A percentile compares a stretch with the other conserved stretches of the same genome.
Conservation (phyloP, 2,329 filamentous ascomycete species). For the Scolecobasidium constrictum region DNA sequence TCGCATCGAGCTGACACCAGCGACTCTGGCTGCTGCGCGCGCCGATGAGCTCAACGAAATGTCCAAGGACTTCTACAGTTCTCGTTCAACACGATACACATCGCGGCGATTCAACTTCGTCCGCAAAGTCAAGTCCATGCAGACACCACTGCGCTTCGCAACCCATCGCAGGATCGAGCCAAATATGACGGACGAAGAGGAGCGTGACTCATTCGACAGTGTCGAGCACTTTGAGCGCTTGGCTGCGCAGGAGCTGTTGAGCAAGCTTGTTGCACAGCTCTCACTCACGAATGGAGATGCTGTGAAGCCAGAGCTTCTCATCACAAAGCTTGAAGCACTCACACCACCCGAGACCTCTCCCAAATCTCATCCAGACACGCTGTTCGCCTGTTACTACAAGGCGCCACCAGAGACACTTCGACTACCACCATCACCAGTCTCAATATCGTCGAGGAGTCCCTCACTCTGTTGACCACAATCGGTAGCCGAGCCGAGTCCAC, state of each 20-base stretch:
- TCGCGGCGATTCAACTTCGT: conserved; percentile 29
- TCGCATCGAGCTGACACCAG: conserved; percentile 21
- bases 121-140: conserved; percentile 25
- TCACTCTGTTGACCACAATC: background rate
- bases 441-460: background rate
- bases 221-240: conserved; percentile 2
- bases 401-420: background rate
- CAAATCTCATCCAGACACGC: background rate
- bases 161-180: conserved; percentile 20
- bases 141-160: conserved; percentile 31
- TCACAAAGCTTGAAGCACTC: background rate
- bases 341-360: background rate
- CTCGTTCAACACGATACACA: conserved; percentile 27
- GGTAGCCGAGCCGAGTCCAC: too few species aligned
- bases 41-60: conserved; percentile 30
- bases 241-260: background rate
- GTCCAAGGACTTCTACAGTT: conserved; percentile 32
- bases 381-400: background rate
- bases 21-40: conserved; percentile 23
- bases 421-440: background rate
- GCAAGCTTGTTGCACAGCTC: background rate
- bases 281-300: background rate
- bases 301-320: background rate
- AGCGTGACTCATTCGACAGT: conserved; percentile 5
- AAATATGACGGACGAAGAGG: conserved; percentile 37